Base-by-base conservation (phyloP, 176 grass and related monocot genomes). In the Phyllostachys edulis region DNA sequence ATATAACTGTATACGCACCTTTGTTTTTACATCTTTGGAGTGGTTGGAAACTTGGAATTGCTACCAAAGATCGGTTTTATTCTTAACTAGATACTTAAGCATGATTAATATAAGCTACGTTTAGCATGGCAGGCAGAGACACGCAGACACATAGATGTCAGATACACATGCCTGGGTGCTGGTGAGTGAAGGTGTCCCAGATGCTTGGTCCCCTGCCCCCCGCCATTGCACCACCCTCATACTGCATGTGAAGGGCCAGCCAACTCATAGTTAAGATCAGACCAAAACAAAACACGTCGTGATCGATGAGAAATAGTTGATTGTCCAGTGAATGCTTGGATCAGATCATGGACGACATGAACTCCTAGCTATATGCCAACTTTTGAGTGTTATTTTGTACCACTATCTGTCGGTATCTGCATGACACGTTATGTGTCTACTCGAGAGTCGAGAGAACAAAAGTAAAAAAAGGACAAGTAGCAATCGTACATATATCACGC, bases 121-220 rank as follows among this genome's bases (percentile, higher is more conserved):
- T 11, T 47, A 47, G 46, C 46, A 47, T 47, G 46, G 12, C 11
- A 15, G 13, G 46, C 46, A 15, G 46, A 15, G 46, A 9, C 1
- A 1, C 1, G 46, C 13, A 49, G 13, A 49, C 3, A 49, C 46
- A 49, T 6, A 47, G 46, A 49, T 49, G 47, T 15, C 14, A 16
- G 47, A 57, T 74, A 74, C 26, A 44, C 63, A 41, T 81, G 69
- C 75, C 80, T 41, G 89, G 59, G 61, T 91, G 47, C 13, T 63
- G 26, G 73, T 84, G 80, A 61, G 80, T 76, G 60, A 84, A 91
- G 47, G 75, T 79, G 32, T 77, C 80, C 80, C 80, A 89, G 47
- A 84, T 89, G 65, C 80, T 84, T 23, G 87, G 87, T 5, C 87
- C 69, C 46, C 76, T 81, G n/a, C 87, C 87, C 5, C 76, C 87